These are phyloP conservation scores for Fusarium devonianum DNA, from an alignment of 2,329 filamentous ascomycete species.

Conservation along the genomic window DNA sequence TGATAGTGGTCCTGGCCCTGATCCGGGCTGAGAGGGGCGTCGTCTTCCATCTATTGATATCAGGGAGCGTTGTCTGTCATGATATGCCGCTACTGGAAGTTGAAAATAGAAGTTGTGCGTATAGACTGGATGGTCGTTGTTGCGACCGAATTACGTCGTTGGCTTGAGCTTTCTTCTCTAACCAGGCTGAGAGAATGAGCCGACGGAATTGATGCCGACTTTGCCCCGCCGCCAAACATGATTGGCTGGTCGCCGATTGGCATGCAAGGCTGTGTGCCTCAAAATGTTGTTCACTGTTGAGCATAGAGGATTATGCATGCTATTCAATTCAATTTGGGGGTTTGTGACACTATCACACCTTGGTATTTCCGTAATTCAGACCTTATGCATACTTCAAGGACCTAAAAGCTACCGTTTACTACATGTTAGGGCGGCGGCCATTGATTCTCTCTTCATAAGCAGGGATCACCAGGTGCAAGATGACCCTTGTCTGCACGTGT, in stretches of 20 bases:
- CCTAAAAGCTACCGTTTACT: no score
- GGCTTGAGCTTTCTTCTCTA: constrained; percentile 24
- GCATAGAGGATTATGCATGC: no score
- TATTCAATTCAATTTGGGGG: no score
- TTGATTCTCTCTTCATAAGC: constrained; percentile 1
- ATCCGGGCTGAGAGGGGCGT: constrained; percentile 31
- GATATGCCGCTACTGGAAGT: constrained; percentile 12
- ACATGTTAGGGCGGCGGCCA: no score
- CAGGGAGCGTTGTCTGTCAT: constrained; percentile 28
- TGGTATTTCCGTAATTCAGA: no score
- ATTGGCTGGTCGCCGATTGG: constrained; percentile 20
- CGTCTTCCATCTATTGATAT: constrained; percentile 42
- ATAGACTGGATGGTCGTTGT: constrained; percentile 14
- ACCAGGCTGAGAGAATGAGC: constrained; percentile 35
- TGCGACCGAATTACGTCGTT: constrained; percentile 38
- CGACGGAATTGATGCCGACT: constrained; percentile 23
- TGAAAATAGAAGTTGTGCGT: constrained; percentile 20
- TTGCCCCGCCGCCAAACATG: constrained; percentile 25
- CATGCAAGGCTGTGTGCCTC: constrained; percentile 23
- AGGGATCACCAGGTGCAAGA: constrained; percentile 19
- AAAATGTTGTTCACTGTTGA: neutral
- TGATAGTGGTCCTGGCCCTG: constrained; percentile 28
- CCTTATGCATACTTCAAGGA: no score
- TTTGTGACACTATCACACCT: no score
- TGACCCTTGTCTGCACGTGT: constrained; percentile 10